Percentiles rank a stretch among this genome's conserved stretches.
Conservation (phyloP, 176 grass and related monocot genomes). For the Aegilops sharonensis region DNA sequence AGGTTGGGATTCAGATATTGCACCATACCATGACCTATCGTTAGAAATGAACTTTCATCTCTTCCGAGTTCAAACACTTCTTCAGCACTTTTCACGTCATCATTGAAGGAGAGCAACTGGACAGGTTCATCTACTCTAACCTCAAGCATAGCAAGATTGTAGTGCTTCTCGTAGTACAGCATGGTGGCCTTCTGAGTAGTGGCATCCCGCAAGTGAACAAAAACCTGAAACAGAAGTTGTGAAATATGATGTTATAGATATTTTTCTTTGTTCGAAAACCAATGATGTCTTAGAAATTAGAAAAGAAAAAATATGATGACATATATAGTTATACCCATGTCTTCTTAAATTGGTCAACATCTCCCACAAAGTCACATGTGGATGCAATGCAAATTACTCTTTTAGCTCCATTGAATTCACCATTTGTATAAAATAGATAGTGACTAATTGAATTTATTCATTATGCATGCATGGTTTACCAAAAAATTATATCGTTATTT, state of each 20-base stretch:
- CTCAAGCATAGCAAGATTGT: slow-evolving; percentile 2
- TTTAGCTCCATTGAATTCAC: neutral
- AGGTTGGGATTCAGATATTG: neutral
- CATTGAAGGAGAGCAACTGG: neutral
- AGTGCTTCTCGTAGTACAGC: slow-evolving; percentile 23
- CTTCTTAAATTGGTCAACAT: neutral
- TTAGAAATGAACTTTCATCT: neutral
- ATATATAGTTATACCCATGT: neutral
- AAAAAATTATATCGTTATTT: neutral
- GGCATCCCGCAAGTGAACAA: neutral
- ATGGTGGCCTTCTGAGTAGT: neutral
- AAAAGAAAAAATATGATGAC: neutral
- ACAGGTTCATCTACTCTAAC: neutral
- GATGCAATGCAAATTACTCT: neutral
- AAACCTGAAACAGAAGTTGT: slow-evolving; percentile 7
- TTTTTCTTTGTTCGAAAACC: neutral
- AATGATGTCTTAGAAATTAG: neutral
- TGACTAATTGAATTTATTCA: neutral
- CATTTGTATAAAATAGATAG: neutral
- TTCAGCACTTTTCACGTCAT: neutral
- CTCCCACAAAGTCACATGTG: neutral
- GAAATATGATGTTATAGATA: neutral
- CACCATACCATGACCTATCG: neutral
- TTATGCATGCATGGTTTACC: neutral
- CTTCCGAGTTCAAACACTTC: neutral